phyloP scores from a whole-genome alignment of 148 eudicot genomes.

The Fagopyrum esculentum region DNA sequence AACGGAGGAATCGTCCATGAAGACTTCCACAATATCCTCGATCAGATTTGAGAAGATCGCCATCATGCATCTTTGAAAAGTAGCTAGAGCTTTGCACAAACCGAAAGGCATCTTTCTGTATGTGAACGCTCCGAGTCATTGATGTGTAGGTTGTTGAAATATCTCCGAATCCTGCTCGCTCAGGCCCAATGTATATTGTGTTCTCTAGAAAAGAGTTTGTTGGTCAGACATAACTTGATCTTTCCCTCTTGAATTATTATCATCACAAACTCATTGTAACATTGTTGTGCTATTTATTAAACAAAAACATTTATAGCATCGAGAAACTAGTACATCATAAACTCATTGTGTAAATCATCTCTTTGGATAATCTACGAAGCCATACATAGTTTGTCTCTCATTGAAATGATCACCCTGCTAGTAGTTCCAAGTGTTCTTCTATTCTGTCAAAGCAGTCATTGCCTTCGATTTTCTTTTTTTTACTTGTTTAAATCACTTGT shows the following conservation, averaged over 20 bases:
- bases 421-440: neutral
- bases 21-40: too few species aligned
- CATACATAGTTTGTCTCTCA: neutral
- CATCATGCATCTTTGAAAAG: too few species aligned
- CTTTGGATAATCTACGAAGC: neutral
- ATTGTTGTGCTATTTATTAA: too few species aligned
- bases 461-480: neutral
- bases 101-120: too few species aligned
- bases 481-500: neutral
- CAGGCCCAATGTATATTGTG: conserved; percentile 94
- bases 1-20: too few species aligned
- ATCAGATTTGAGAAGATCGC: too few species aligned
- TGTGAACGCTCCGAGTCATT: too few species aligned
- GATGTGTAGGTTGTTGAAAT: conserved; percentile 74
- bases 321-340: neutral
- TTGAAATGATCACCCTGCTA: neutral
- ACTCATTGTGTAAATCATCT: neutral
- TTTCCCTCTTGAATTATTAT: neutral
- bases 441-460: neutral
- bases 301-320: too few species aligned
- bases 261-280: neutral
- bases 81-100: too few species aligned
- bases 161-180: conserved; percentile 90
- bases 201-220: conserved; percentile 63
- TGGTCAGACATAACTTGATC: conserved; percentile 26